Conservation (phyloP, 495 filamentous ascomycete species). For the Tuber borchii region DNA sequence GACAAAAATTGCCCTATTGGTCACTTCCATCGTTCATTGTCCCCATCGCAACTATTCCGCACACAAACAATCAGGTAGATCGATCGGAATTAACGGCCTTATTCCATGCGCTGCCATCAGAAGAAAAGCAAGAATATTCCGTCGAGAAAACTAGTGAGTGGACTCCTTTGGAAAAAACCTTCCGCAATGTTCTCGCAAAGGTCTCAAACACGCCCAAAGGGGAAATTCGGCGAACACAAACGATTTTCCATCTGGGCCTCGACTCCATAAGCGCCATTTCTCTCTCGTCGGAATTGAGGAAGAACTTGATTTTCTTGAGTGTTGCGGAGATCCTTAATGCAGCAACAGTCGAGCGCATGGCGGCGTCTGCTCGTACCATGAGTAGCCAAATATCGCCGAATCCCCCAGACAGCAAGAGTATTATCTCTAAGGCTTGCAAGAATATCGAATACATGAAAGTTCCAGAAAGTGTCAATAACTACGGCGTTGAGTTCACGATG, state of each 20-base stretch:
- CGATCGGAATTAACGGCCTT: conserved; percentile 18
- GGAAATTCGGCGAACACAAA: conserved; percentile 57
- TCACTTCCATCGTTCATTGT: conserved; percentile 35
- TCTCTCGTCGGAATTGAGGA: conserved; percentile 58
- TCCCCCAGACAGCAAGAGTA: conserved; percentile 32
- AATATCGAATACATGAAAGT: conserved; percentile 41
- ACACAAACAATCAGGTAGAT: conserved; percentile 16
- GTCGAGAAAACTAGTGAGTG: conserved; percentile 38
- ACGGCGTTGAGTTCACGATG: conserved; percentile 51
- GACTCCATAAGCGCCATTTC: conserved; percentile 88
- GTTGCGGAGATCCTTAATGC: conserved; percentile 63
- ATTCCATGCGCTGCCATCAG: conserved; percentile 15
- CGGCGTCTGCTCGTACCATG: conserved; percentile 33
- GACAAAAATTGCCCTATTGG: conserved; percentile 33
- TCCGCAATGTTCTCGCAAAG: conserved; percentile 58
- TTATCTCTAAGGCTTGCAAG: conserved; percentile 43
- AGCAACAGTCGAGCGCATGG: conserved; percentile 57
- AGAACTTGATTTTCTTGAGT: conserved; percentile 52
- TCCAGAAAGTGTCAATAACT: conserved; percentile 42
- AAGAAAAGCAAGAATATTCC: conserved; percentile 17
- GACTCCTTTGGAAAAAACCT: conserved; percentile 47
- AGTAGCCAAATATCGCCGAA: conserved; percentile 21
- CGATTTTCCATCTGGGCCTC: conserved; percentile 76
- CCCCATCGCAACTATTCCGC: conserved; percentile 19
- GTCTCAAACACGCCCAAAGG: conserved; percentile 57